Evolutionary conservation across 1,284 basidiomycete genomes (phyloP).

Genomic region (Wallemia mellicola): DNA sequence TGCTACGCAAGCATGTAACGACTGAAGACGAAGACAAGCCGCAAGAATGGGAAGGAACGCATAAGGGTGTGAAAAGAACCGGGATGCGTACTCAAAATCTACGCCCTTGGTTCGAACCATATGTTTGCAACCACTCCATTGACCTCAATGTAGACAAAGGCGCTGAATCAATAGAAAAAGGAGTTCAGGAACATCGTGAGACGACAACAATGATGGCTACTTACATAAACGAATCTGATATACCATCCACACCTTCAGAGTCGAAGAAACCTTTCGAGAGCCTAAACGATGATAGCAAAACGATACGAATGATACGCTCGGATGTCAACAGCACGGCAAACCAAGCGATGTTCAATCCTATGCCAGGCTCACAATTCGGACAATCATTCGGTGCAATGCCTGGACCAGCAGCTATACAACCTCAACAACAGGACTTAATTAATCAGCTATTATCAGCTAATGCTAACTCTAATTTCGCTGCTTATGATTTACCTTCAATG

Average conservation of each 20-base stretch:
- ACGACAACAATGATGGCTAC: constrained; percentile 38
- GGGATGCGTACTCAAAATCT: not conserved
- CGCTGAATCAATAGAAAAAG: constrained; percentile 30
- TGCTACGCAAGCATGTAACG: not conserved
- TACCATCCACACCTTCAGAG: not conserved
- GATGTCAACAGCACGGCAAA: not conserved
- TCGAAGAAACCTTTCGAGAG: not conserved
- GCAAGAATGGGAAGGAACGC: not conserved
- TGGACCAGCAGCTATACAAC: not conserved
- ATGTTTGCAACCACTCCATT: not conserved
- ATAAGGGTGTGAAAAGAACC: too few relatives aligned
- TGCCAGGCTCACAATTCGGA: not conserved
- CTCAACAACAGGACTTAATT: not conserved
- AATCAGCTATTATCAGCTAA: not conserved
- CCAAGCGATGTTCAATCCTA: not conserved
- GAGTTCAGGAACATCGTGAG: constrained; percentile 37
- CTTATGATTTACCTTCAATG: not conserved
- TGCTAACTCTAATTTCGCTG: not conserved
- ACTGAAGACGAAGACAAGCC: not conserved
- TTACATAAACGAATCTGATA: constrained; percentile 23
- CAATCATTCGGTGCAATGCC: not conserved
- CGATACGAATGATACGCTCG: not conserved
- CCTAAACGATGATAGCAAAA: not conserved
- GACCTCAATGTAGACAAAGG: constrained; percentile 19
- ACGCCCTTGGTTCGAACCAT: not conserved